Base-by-base conservation (phyloP, 805 yeast species). In the Ogataea saltuana region DNA sequence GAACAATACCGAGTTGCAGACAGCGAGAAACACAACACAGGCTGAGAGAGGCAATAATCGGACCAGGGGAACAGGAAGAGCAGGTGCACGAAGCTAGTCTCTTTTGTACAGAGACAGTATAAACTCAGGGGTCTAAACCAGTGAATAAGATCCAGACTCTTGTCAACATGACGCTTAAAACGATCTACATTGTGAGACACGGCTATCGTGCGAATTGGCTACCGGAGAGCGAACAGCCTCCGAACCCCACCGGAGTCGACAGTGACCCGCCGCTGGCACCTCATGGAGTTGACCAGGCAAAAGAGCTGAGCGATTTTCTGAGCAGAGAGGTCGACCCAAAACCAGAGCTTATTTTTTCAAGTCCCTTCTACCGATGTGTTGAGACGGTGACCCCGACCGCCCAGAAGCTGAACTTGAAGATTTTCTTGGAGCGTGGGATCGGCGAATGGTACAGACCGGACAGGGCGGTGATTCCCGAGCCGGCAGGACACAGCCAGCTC, bases 131-230 rank as follows among this genome's bases (percentile, higher is more conserved):
- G n/a, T n/a, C n/a, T n/a, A n/a, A n/a, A n/a, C n/a, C n/a, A n/a
- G n/a, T n/a, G n/a, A n/a, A n/a, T n/a, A n/a, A n/a, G n/a, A n/a
- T 10, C n/a, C 28, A 5, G 6, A 25, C n/a, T 25, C n/a, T 25
- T n/a, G 7, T 10, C 15, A 12, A 7, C 6, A 78, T 78, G 83
- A 59, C 65, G 1, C 53, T 85, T 8, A 71, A 76, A 51, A 77
- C 80, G 2, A 80, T 85, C 6, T 84, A 81, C 54, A 78, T 85
- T 30, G 86, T 84, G 16, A 79, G 93, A 63, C 98, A 91, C 64
- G 99, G 98, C 0, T 88, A 78, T 66, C 71, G 98, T 45, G 81
- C 95, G 39, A 89, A 90, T 59, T 88, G 96, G 96, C 71, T 78
- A 57, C 95, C 95, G 18, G 85, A 83, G 51, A 84, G 86, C 0